Evolutionary conservation across 75 land plant species (phyloP).

Genomic region (Cryptomeria japonica): DNA sequence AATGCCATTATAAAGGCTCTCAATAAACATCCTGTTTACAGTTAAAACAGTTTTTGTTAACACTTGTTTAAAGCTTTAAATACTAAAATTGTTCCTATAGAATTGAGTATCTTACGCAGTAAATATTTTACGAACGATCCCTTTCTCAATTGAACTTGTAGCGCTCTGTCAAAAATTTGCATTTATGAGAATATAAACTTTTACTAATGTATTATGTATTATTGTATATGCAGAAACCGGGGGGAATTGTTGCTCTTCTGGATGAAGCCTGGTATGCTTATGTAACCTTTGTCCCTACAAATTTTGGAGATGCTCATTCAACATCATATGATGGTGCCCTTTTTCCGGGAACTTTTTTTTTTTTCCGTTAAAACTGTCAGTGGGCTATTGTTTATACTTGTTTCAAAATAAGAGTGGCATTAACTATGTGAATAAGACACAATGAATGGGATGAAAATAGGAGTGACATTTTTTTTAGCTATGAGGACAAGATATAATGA

Average conservation of each 20-base stretch:
- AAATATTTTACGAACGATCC: background rate
- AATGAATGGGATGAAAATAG: background rate
- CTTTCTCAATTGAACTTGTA: background rate
- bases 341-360: background rate
- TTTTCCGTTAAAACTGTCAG: background rate
- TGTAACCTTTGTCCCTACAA: background rate
- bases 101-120: background rate
- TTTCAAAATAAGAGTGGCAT: background rate
- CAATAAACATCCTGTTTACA: background rate
- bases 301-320: background rate
- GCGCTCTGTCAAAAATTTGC: background rate
- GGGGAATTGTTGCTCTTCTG: slow-evolving; percentile 96
- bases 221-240: slow-evolving; percentile 82
- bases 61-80: background rate
- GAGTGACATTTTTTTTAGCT: background rate
- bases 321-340: background rate
- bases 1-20: background rate
- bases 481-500: background rate
- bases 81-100: background rate
- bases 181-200: background rate
- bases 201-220: too few relatives aligned
- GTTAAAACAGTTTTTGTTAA: background rate
- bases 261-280: slow-evolving; percentile 96
- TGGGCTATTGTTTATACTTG: background rate
- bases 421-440: background rate